Evolutionary conservation across 2,329 filamentous ascomycete genomes (phyloP), one percentile per base, ranked within the genome.

Genomic region (Chaetomium strumarium): DNA sequence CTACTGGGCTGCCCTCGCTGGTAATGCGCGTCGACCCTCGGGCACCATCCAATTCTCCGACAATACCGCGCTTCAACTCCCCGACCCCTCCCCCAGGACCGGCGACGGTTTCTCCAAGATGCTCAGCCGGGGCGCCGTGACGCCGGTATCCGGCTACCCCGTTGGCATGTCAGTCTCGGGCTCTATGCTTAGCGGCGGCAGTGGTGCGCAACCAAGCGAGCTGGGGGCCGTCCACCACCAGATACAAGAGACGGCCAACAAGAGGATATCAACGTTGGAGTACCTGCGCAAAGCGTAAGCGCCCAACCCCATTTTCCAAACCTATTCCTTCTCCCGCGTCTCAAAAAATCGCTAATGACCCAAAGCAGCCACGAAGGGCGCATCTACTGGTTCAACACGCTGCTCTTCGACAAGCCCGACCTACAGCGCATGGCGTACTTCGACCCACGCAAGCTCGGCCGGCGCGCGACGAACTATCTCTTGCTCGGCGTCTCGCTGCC

Each of bases 341-440:
- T 14, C 24, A n/a, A 19, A 37, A 33, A 30, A 37, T 8, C 19
- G 55, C 52, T 55, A 49, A 58, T 55, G 30, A 14, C 6, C 1
- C 45, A 39, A n/a, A 49, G 47, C 66, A 95, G 90, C 29, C 91
- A 99, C 66, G 90, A 96, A 71, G 91, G 92, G 55, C 85, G 90
- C 53, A 84, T 96, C 39, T 97, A 95, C 74, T 97, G 93, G 91
- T 96, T 97, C 76, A 96, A 96, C 72, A 96, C 93, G 0, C 82
- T 96, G 55, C 86, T 95, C 65, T 96, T 96, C 70, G 88, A 90
- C 59, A 87, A 89, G 63, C 70, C 81, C 30, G 90, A 96, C 68
- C 78, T 97, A 33, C 75, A 80, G 47, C 84, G 85, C 64, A 85
- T 96, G 74, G 85, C 92, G 42, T 95, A 90, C 66, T 92, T 95